A percentile compares a stretch with the other conserved stretches of the same genome.
Evolutionary conservation across 495 filamentous ascomycete species (phyloP).

Genomic region (Penicillium bovifimosum): DNA sequence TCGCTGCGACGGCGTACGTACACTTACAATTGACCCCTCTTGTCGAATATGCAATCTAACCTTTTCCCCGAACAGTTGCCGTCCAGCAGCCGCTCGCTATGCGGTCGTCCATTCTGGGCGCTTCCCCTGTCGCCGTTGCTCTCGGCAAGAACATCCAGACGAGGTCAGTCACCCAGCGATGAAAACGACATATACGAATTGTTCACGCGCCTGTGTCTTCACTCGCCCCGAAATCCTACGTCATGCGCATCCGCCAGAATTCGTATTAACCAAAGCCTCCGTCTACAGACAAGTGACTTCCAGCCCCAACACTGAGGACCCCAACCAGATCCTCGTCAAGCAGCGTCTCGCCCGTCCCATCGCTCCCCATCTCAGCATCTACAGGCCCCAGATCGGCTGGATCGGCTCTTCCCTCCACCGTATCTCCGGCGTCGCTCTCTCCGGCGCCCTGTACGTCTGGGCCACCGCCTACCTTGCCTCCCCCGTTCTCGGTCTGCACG

Average conservation of each 20-base stretch:
- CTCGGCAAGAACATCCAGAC: constrained; percentile 47
- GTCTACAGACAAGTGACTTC: constrained; percentile 48
- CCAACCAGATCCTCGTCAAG: constrained; percentile 65
- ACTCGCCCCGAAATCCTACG: constrained; percentile 18
- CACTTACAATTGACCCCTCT: not conserved
- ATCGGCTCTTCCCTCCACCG: constrained; percentile 68
- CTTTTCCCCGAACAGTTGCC: constrained; percentile 35
- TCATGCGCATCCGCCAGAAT: constrained; percentile 21
- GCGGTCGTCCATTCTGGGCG: constrained; percentile 46
- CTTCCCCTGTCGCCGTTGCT: constrained; percentile 45
- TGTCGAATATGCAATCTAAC: constrained; percentile 7
- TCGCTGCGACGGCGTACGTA: constrained; percentile 64
- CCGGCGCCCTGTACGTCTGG: constrained; percentile 77
- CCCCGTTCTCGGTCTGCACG: constrained; percentile 75
- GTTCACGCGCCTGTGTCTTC: not conserved
- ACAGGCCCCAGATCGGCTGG: constrained; percentile 85
- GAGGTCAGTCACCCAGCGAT: constrained; percentile 38
- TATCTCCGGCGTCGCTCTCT: constrained; percentile 69
- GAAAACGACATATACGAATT: not conserved
- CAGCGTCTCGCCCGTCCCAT: constrained; percentile 85
- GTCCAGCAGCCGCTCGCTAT: constrained; percentile 46
- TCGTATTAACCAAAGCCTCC: constrained; percentile 11
- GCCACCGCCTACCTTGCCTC: constrained; percentile 76
- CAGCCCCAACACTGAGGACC: constrained; percentile 52
- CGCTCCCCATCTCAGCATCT: constrained; percentile 84